Conservation (phyloP, 352 stramenopile genomes). For the Pythium coloratum region DNA sequence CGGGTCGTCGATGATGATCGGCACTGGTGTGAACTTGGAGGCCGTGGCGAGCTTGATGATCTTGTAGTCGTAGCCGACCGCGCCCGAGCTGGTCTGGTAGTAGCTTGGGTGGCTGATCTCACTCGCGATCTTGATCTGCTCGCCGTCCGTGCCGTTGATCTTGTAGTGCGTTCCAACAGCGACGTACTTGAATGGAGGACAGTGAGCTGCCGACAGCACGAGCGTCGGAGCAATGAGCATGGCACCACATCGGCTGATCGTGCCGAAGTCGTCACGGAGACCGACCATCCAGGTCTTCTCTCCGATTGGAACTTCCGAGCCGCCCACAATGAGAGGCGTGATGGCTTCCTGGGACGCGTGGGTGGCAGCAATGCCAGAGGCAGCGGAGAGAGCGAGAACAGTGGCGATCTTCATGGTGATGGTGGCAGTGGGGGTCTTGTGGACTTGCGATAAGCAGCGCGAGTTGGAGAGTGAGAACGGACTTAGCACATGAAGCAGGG, state of each 20-base stretch:
- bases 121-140: constrained; percentile 21
- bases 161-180: constrained; percentile 27
- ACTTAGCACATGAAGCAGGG: too few relatives aligned
- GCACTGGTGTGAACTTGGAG: constrained; percentile 2
- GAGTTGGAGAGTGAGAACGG: constrained; percentile 9
- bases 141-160: constrained; percentile 23
- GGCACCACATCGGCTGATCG: constrained; percentile 22
- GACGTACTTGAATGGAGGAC: constrained; percentile 15
- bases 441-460: background rate
- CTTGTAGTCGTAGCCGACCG: constrained; percentile 17
- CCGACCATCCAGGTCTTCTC: constrained; percentile 25
- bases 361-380: background rate
- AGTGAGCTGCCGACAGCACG: constrained; percentile 30
- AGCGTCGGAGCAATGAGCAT: constrained; percentile 29
- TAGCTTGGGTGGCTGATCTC: constrained; percentile 24
- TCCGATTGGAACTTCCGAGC: constrained; percentile 21
- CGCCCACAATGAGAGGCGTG: constrained; percentile 16
- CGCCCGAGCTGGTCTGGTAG: constrained; percentile 6
- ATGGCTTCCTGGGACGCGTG: constrained; percentile 3
- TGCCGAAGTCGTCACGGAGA: constrained; percentile 5
- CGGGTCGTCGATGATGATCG: constrained; percentile 16
- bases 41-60: constrained; percentile 24
- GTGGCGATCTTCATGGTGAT: constrained; percentile 11
- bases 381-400: constrained; percentile 1
- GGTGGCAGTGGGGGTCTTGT: background rate